Percentiles rank a stretch among this genome's conserved stretches.
Evolutionary conservation across 2,329 filamentous ascomycete genomes (phyloP).

Genomic region (Phialophora expanda): DNA sequence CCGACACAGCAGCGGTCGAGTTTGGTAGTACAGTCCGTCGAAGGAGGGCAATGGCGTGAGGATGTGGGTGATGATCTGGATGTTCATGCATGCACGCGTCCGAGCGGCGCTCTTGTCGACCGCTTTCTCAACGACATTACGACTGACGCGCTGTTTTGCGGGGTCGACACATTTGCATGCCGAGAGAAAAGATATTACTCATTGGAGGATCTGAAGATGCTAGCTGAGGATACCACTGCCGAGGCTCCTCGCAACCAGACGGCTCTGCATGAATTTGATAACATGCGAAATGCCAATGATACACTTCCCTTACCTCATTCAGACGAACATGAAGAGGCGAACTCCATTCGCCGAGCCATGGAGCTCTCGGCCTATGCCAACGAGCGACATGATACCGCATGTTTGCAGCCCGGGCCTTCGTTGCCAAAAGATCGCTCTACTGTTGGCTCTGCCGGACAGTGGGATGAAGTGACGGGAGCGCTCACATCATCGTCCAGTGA

Average conservation of each 20-base stretch:
- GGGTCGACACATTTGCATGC: conserved; percentile 18
- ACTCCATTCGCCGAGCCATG: not conserved
- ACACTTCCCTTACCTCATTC: not conserved
- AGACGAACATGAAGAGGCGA: not conserved
- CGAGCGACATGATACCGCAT: not conserved
- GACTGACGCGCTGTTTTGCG: conserved; percentile 24
- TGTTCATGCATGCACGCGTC: not conserved
- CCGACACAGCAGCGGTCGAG: not conserved
- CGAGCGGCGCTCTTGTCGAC: conserved; percentile 12
- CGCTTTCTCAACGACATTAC: conserved; percentile 18
- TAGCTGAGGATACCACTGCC: conserved; percentile 8
- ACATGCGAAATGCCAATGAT: not conserved
- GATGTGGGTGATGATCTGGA: not conserved
- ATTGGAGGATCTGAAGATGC: conserved; percentile 32
- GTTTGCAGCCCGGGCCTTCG: not conserved
- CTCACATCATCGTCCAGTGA: not conserved
- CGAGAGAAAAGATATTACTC: conserved; percentile 22
- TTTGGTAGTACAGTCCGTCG: not conserved
- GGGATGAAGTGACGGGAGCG: not conserved
- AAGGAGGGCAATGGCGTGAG: not conserved
- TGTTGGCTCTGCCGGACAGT: not conserved
- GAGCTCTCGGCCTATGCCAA: not conserved
- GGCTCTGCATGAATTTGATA: not conserved
- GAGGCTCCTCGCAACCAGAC: not conserved
- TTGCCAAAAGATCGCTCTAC: not conserved